Conservation (phyloP, 2,329 filamentous ascomycete genomes). For the Nemania sp. region DNA sequence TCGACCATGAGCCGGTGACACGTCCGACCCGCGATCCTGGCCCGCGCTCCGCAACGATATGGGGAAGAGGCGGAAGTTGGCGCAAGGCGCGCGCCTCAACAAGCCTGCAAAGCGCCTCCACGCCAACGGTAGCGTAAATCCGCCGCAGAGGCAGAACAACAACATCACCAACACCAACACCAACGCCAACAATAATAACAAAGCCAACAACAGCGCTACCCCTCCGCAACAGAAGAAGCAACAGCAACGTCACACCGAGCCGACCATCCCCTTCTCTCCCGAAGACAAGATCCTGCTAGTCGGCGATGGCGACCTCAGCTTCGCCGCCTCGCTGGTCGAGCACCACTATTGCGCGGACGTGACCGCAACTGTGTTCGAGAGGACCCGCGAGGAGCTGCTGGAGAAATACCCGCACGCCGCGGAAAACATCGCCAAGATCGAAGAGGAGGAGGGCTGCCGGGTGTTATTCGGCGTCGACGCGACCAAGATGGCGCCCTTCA, state of each 20-base stretch:
- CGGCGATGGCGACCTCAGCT: constrained; percentile 86
- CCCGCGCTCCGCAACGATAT: constrained; percentile 51
- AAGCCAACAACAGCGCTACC: constrained; percentile 3
- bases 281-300: constrained; percentile 78
- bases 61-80: constrained; percentile 57
- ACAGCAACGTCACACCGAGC: constrained; percentile 54
- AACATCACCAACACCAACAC: constrained; percentile 29
- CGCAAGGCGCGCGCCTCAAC: constrained; percentile 39
- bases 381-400: constrained; percentile 65
- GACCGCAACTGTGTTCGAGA: constrained; percentile 77
- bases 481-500: constrained; percentile 68
- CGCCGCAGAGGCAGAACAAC: constrained; percentile 23
- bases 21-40: constrained; percentile 7
- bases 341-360: constrained; percentile 75
- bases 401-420: constrained; percentile 80
- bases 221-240: constrained; percentile 36
- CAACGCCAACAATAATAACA: constrained; percentile 18
- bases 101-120: constrained; percentile 35
- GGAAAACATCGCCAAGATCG: constrained; percentile 68
- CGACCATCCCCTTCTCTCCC: constrained; percentile 74
- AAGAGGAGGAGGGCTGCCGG: constrained; percentile 53
- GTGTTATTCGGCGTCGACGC: constrained; percentile 76
- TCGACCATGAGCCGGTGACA: constrained; percentile 44
- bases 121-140: constrained; percentile 26
- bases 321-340: constrained; percentile 73